Conservation (phyloP, 208 protist genomes). For the Crithidia fasciculata region DNA sequence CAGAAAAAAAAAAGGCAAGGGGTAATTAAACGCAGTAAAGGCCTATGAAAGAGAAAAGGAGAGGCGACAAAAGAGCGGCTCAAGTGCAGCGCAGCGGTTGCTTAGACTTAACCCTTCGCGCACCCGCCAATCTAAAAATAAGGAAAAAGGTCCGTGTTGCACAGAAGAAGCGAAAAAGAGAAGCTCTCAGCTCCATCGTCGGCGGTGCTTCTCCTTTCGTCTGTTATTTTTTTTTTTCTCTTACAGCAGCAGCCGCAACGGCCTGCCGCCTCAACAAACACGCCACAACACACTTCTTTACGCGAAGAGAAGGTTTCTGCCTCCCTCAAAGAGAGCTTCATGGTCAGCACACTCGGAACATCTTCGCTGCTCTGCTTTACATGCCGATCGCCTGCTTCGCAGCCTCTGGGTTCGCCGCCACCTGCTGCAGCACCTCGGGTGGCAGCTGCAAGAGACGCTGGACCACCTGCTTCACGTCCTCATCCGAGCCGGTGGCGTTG, state of each 20-base stretch:
- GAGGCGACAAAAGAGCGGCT: not conserved
- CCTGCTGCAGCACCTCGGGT: slow-evolving; percentile 46
- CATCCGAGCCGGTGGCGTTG: slow-evolving; percentile 42
- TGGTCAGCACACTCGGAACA: not conserved
- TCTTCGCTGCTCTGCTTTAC: not conserved
- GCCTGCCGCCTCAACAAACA: no score
- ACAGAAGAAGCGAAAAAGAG: slow-evolving; percentile 14
- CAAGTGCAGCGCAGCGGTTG: no score
- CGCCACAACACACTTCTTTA: no score
- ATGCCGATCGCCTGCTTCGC: slow-evolving; percentile 36
- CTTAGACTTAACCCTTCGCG: no score
- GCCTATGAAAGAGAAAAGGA: no score
- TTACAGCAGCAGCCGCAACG: no score
- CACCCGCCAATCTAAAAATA: not conserved
- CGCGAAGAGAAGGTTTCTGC: no score
- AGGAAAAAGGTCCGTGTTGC: not conserved
- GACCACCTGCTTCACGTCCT: slow-evolving; percentile 43
- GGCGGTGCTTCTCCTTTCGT: no score
- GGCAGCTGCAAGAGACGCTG: slow-evolving; percentile 43
- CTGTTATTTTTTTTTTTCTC: no score
- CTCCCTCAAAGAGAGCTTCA: not conserved
- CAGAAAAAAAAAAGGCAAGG: not conserved
- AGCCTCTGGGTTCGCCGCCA: slow-evolving; percentile 36
- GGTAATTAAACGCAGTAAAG: not conserved
- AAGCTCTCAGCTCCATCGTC: not conserved